Evolutionary conservation across 176 grass and related monocot species (phyloP), one percentile per base, ranked within the genome.

Genomic region (Raddia guianensis): DNA sequence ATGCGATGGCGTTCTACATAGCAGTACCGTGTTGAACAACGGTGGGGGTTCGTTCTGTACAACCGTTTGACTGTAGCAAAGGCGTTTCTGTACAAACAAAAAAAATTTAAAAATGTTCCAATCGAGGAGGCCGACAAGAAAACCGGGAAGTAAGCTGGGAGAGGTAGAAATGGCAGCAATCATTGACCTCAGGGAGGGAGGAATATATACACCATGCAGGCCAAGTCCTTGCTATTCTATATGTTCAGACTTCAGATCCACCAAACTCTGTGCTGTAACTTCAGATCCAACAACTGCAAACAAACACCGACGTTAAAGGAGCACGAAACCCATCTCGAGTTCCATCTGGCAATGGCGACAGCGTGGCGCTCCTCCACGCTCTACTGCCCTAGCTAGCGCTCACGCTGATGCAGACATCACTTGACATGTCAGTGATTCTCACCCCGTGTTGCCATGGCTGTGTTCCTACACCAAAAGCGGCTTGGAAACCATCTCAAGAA

Each of bases 211-310:
- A 40, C 37, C 37, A 40, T 2, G 3, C 37, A 46, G 66, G 12
- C 75, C 69, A 32, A 70, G 35, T 47, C 7, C 73, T 66, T 18
- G 5, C 42, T 84, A 84, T 89, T 85, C 77, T 88, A 68, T 85
- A 82, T 85, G n/a, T 72, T 58, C 66, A 82, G 87, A 89, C 82
- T 72, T 58, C 66, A 82, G 87, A 89, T 85, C 83, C 87, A 82
- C 82, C 82, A 52, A 89, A 89, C 58, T 81, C 67, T 72, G 74
- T 84, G 86, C 86, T 42, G 40, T 4, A 74, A 83, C 70, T 70
- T 80, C 48, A 89, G 82, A 89, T 82, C 87, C 72, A 89, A 85
- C 82, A 67, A 72, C 87, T 66, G 20, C 43, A 82, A 85, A 58
- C 63, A 77, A 82, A 81, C 57, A 59, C 16, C 54, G n/a, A 19